These are phyloP conservation scores for Phytopythium delawarense DNA, from an alignment of 352 stramenopile genomes.

Conservation along the genomic window DNA sequence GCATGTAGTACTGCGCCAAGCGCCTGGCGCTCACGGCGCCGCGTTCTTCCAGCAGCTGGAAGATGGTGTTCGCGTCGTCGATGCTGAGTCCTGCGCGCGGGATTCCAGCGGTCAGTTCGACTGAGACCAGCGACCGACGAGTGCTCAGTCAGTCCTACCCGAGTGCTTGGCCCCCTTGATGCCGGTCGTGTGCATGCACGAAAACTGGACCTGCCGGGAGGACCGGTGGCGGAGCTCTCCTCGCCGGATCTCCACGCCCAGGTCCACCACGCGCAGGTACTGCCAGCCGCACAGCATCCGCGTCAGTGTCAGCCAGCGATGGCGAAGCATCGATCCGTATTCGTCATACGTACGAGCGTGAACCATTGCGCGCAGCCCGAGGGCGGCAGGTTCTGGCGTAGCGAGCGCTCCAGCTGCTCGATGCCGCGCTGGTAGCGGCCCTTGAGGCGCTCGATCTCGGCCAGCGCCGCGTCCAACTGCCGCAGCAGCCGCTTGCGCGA, in stretches of 20 bases:
- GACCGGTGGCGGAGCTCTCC: constrained; percentile 65
- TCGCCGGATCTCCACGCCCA: constrained; percentile 66
- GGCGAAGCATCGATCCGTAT: background rate
- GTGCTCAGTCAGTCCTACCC: constrained; percentile 15
- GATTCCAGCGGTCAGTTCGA: too few relatives aligned
- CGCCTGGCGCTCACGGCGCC: constrained; percentile 30
- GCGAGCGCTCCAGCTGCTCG: constrained; percentile 35
- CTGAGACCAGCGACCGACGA: too few relatives aligned
- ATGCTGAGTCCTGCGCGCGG: constrained; percentile 49
- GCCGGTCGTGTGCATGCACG: constrained; percentile 62
- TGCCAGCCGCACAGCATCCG: constrained; percentile 7
- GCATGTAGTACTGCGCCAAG: constrained; percentile 45
- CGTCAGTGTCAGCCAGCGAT: background rate
- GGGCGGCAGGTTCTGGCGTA: constrained; percentile 30
- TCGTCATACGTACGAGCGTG: constrained; percentile 28
- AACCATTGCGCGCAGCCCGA: constrained; percentile 55
- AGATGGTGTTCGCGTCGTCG: constrained; percentile 69
- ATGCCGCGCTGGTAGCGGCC: constrained; percentile 31
- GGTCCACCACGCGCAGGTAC: constrained; percentile 66
- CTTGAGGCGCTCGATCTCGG: constrained; percentile 46
- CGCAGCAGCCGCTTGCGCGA: constrained; percentile 28
- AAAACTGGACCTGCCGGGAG: constrained; percentile 19
- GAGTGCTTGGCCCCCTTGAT: constrained; percentile 56
- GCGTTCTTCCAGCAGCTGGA: constrained; percentile 33
- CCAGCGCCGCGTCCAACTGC: constrained; percentile 42